A percentile compares a stretch with the other conserved stretches of the same genome.
Evolutionary conservation across 768 basidiomycete genomes (phyloP).

Genomic region (Collybia nuda): DNA sequence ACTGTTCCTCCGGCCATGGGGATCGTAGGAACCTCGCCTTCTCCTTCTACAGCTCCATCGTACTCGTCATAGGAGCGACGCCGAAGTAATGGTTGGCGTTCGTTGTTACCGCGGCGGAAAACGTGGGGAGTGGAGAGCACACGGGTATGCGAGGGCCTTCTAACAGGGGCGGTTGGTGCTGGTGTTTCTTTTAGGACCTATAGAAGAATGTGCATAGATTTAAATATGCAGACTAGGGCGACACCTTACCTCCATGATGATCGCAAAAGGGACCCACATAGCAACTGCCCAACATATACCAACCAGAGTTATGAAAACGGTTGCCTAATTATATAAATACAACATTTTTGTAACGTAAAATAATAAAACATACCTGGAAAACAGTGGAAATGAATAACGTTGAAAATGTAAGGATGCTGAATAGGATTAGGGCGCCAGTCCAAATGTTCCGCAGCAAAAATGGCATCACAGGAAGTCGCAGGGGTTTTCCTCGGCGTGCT

Average conservation of each 20-base stretch:
- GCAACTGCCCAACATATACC: conserved; percentile 97
- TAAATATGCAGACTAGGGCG: background rate
- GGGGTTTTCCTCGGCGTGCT: conserved; percentile 65
- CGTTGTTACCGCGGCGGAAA: conserved; percentile 33
- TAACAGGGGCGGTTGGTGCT: conserved; percentile 17
- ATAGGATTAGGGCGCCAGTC: conserved; percentile 84
- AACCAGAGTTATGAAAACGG: conserved; percentile 76
- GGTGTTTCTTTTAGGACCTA: conserved; percentile 69
- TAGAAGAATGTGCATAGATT: background rate
- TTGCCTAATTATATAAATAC: conserved; percentile 51
- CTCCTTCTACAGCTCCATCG: conserved; percentile 37
- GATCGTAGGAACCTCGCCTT: conserved; percentile 29
- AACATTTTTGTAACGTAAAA: background rate
- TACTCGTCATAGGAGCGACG: conserved; percentile 56
- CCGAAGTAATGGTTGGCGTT: conserved; percentile 61
- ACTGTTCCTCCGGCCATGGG: conserved; percentile 86
- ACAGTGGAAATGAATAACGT: conserved; percentile 89
- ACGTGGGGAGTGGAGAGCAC: conserved; percentile 49
- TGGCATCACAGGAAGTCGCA: conserved; percentile 84
- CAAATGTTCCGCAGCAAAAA: conserved; percentile 92
- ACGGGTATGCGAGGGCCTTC: conserved; percentile 51
- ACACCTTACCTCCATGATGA: conserved; percentile 87
- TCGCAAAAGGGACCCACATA: conserved; percentile 97
- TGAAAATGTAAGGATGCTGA: conserved; percentile 73
- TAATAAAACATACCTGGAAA: conserved; percentile 45